Percentiles rank a stretch among this genome's conserved stretches.
phyloP scores from a whole-genome alignment of 768 basidiomycete species.

The Favolaschia claudopus region DNA sequence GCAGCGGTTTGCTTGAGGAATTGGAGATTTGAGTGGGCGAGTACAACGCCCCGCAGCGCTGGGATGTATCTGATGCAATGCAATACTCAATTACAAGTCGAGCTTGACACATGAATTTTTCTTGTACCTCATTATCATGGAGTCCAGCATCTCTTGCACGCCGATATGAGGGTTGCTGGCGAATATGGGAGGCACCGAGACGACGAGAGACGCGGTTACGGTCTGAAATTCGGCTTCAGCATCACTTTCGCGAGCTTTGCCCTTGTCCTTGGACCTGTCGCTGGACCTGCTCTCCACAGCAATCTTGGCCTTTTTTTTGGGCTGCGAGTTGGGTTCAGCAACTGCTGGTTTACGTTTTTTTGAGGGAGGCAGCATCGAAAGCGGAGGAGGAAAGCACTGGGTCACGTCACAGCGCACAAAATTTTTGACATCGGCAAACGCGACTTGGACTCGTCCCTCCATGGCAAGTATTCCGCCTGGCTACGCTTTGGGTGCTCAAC shows the following conservation, averaged over 20 bases:
- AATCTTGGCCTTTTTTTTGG: constrained; percentile 48
- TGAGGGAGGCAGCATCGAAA: constrained; percentile 25
- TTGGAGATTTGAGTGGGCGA: constrained; percentile 81
- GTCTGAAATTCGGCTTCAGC: constrained; percentile 59
- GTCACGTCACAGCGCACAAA: neutral
- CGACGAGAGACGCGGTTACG: constrained; percentile 67
- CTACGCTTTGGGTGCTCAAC: constrained; percentile 20
- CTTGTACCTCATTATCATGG: constrained; percentile 91
- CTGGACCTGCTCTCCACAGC: constrained; percentile 37
- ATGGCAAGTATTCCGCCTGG: constrained; percentile 7
- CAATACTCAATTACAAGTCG: neutral
- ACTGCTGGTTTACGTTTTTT: constrained; percentile 60
- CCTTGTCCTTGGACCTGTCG: constrained; percentile 44
- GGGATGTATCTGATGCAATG: constrained; percentile 77
- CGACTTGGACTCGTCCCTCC: neutral
- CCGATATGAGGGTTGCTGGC: constrained; percentile 75
- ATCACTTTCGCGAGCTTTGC: constrained; percentile 44
- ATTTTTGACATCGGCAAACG: neutral
- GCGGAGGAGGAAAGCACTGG: neutral
- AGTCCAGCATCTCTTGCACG: constrained; percentile 89
- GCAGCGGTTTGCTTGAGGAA: constrained; percentile 71
- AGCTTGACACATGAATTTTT: neutral
- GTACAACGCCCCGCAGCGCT: constrained; percentile 84
- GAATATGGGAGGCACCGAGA: constrained; percentile 86
- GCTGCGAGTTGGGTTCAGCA: constrained; percentile 30